These are phyloP conservation scores for Vinca minor DNA, from an alignment of 257 asterid species.

Conservation along the genomic window DNA sequence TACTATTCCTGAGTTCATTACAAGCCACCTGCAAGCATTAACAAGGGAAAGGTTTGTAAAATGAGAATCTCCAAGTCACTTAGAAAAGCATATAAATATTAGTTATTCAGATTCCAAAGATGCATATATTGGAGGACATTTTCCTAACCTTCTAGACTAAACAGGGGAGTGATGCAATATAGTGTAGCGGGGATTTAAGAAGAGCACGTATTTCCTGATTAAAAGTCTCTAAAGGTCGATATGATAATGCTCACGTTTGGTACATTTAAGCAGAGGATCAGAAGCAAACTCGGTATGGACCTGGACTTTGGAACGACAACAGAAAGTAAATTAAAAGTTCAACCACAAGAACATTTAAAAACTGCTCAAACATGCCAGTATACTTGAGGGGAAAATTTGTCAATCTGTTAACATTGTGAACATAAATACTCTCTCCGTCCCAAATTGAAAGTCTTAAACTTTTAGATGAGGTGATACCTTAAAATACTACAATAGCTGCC, in stretches of 20 bases:
- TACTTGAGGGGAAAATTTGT: too few relatives aligned
- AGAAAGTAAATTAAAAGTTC: not conserved
- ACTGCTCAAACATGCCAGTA: too few relatives aligned
- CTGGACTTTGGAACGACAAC: not conserved
- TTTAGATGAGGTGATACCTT: too few relatives aligned
- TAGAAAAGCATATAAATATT: not conserved
- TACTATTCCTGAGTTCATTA: conserved; percentile 65
- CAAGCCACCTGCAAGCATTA: conserved; percentile 64
- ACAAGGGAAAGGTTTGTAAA: not conserved
- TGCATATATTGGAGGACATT: not conserved
- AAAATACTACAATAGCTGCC: too few relatives aligned
- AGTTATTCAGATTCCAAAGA: not conserved
- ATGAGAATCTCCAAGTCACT: not conserved
- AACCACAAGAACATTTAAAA: not conserved
- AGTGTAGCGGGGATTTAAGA: not conserved
- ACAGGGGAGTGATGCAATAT: not conserved
- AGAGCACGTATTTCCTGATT: too few relatives aligned
- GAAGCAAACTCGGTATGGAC: not conserved
- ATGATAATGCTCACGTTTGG: not conserved
- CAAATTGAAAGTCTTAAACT: too few relatives aligned
- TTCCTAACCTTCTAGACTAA: not conserved
- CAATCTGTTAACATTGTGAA: not conserved
- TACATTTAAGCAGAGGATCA: not conserved
- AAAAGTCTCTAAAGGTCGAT: not conserved
- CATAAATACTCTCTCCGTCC: not conserved